Percentiles rank a stretch among this genome's conserved stretches.
phyloP scores from a whole-genome alignment of 805 yeast species.

The Wickerhamiella sergipiensis region DNA sequence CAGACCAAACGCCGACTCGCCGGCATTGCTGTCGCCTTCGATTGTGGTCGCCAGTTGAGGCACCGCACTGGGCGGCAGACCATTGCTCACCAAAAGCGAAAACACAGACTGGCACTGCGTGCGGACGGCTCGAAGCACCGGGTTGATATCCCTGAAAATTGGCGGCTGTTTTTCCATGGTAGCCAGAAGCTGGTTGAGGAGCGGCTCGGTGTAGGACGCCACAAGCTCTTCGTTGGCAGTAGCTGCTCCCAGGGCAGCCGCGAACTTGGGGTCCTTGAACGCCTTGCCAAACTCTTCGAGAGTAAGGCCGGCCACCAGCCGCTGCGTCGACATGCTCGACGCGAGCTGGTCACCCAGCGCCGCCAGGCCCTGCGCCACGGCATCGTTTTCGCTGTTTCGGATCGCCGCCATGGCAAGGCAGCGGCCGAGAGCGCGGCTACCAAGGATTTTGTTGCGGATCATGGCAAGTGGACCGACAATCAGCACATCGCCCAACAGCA shows the following conservation, averaged over 20 bases:
- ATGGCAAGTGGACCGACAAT: constrained; percentile 66
- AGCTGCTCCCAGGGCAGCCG: not conserved
- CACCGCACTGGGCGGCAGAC: constrained; percentile 51
- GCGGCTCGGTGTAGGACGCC: constrained; percentile 1
- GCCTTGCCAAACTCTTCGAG: constrained; percentile 43
- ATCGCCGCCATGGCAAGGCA: constrained; percentile 16
- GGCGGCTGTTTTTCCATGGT: constrained; percentile 6
- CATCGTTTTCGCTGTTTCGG: not conserved
- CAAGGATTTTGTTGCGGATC: constrained; percentile 58
- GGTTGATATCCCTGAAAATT: constrained; percentile 66
- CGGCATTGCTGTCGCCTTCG: constrained; percentile 89
- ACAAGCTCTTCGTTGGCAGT: not conserved
- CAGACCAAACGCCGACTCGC: constrained; percentile 80
- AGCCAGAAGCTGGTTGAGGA: constrained; percentile 9
- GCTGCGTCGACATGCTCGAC: constrained; percentile 68
- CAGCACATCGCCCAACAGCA: constrained; percentile 80
- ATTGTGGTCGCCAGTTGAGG: constrained; percentile 83
- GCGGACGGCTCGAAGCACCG: constrained; percentile 70
- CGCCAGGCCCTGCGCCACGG: not conserved
- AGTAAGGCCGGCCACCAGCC: constrained; percentile 53
- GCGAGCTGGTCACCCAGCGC: constrained; percentile 29
- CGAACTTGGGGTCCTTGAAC: not conserved
- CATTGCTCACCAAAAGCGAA: constrained; percentile 62
- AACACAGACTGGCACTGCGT: constrained; percentile 77
- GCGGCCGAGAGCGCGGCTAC: constrained; percentile 64